phyloP scores from a whole-genome alignment of 768 basidiomycete species.

The Collybia sordida region DNA sequence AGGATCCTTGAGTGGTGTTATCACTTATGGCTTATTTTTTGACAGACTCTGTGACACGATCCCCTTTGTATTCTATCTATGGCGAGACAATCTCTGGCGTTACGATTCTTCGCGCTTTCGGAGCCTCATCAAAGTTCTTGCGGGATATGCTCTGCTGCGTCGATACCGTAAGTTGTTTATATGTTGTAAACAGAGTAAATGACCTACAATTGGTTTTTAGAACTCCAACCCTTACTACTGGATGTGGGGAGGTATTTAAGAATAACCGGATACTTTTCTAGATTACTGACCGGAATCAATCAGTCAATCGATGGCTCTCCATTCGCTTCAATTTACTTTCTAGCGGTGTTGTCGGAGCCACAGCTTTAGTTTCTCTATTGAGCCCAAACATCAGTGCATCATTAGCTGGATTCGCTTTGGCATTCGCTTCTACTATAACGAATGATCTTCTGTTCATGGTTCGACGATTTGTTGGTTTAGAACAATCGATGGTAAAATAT shows the following conservation, averaged over 20 bases:
- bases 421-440: slow-evolving; percentile 79
- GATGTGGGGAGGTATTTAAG: slow-evolving; percentile 80
- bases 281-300: neutral
- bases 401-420: slow-evolving; percentile 83
- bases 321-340: slow-evolving; percentile 88
- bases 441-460: slow-evolving; percentile 70
- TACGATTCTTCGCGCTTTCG: slow-evolving; percentile 73
- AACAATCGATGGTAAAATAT: slow-evolving; percentile 83
- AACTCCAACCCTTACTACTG: slow-evolving; percentile 79
- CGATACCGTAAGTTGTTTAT: slow-evolving; percentile 58
- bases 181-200: too few relatives aligned
- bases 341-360: slow-evolving; percentile 66
- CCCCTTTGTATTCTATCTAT: slow-evolving; percentile 42
- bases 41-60: slow-evolving; percentile 32
- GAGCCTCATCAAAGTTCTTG: slow-evolving; percentile 82
- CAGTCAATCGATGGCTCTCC: slow-evolving; percentile 91
- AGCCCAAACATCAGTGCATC: slow-evolving; percentile 76
- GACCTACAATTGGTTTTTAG: slow-evolving; percentile 18
- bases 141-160: slow-evolving; percentile 81
- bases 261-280: neutral
- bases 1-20: slow-evolving; percentile 17
- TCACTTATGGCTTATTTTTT: slow-evolving; percentile 2
- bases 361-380: slow-evolving; percentile 63
- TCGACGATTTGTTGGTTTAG: slow-evolving; percentile 81
- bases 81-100: slow-evolving; percentile 44